These are phyloP conservation scores for Penicillium flavigenum DNA, from an alignment of 495 filamentous ascomycete species.

Conservation along the genomic window DNA sequence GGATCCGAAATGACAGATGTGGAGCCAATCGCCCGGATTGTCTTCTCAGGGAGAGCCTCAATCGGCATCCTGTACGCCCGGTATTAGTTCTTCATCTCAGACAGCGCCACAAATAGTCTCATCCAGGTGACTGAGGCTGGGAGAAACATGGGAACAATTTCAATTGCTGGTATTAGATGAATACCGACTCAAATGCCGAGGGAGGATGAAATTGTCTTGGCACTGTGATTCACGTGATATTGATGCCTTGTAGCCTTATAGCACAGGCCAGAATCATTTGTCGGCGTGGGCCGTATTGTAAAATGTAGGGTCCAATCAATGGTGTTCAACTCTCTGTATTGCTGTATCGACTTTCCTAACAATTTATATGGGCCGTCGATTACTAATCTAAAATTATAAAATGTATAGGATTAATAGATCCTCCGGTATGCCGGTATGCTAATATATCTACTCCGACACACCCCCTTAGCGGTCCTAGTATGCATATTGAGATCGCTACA, in stretches of 20 bases:
- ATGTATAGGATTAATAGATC: no score
- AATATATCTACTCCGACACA: no score
- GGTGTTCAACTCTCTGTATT: no score
- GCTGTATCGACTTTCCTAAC: no score
- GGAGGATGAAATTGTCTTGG: neutral
- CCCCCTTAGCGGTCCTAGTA: neutral
- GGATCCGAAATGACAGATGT: conserved; percentile 71
- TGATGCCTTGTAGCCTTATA: neutral
- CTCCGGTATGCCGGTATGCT: no score
- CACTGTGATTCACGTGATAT: neutral
- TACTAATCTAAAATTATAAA: no score
- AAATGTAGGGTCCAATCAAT: no score
- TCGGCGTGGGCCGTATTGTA: no score
- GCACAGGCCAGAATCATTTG: no score
- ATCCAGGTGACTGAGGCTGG: neutral
- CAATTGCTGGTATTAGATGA: neutral
- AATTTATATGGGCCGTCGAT: no score
- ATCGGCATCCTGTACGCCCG: conserved; percentile 55
- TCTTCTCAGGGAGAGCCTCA: conserved; percentile 61
- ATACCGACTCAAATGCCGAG: neutral
- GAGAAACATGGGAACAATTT: neutral
- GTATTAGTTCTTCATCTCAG: conserved; percentile 19
- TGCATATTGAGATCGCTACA: neutral
- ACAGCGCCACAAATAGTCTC: neutral
- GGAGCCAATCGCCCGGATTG: conserved; percentile 68